phyloP scores from a whole-genome alignment of 768 basidiomycete genomes.

The Termitomyces heimii region DNA sequence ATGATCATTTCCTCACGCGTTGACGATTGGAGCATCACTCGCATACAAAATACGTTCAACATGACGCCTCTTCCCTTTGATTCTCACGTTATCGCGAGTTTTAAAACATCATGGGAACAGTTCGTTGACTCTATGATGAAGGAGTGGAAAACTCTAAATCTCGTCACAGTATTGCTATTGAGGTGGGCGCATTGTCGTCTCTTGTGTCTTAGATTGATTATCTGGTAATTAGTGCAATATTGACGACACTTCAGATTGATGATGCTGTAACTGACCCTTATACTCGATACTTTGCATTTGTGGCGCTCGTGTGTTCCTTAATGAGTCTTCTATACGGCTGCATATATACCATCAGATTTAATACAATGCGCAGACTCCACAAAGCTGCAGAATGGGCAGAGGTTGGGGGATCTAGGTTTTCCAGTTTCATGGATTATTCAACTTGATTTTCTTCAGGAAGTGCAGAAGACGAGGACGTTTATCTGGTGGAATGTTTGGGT shows the following conservation, averaged over 20 bases:
- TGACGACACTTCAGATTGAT: conserved; percentile 18
- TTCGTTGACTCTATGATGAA: conserved; percentile 60
- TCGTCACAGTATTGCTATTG: conserved; percentile 60
- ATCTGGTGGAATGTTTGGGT: conserved; percentile 58
- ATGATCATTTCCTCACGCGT: no score
- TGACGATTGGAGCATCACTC: no score
- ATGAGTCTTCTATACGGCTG: no score
- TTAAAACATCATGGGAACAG: conserved; percentile 65
- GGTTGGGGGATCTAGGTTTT: conserved; percentile 27
- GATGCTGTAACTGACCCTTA: conserved; percentile 42
- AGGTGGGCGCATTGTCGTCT: conserved; percentile 32
- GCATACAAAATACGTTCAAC: no score
- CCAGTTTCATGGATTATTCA: no score
- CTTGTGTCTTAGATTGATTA: background rate
- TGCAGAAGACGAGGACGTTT: conserved; percentile 26
- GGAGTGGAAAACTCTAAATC: conserved; percentile 72
- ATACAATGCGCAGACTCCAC: conserved; percentile 56
- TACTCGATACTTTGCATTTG: conserved; percentile 42
- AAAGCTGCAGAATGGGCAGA: conserved; percentile 38
- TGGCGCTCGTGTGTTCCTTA: conserved; percentile 52
- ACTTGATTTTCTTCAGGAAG: conserved; percentile 57
- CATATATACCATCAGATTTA: no score
- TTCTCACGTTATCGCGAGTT: no score
- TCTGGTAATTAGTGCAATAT: conserved; percentile 9
- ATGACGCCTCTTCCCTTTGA: no score